A percentile compares a stretch with the other conserved stretches of the same genome.
Conservation (phyloP, 352 stramenopile species). For the Globisporangium yorkense region DNA sequence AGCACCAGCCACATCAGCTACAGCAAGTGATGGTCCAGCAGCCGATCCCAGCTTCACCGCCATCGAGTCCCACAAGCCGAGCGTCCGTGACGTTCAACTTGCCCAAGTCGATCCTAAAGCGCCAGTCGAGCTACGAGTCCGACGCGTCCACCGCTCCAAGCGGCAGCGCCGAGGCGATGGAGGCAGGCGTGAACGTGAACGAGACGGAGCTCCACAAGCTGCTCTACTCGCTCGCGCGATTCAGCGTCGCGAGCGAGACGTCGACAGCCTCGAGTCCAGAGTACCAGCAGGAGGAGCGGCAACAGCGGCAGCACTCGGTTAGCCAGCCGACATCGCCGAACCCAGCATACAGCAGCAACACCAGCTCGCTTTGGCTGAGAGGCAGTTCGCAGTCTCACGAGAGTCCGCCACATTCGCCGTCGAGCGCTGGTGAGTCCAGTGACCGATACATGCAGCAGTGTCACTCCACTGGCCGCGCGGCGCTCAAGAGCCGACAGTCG, state of each 20-base stretch:
- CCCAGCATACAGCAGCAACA: neutral
- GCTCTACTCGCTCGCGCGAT: slow-evolving; percentile 49
- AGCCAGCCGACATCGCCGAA: slow-evolving; percentile 4
- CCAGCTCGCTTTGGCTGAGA: slow-evolving; percentile 5
- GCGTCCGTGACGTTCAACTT: slow-evolving; percentile 35
- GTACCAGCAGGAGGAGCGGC: neutral
- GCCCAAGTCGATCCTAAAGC: slow-evolving; percentile 39
- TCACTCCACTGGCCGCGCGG: slow-evolving; percentile 3
- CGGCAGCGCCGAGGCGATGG: slow-evolving; percentile 7
- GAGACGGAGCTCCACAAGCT: slow-evolving; percentile 61
- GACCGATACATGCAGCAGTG: slow-evolving; percentile 1
- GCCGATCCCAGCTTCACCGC: neutral
- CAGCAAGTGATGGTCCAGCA: neutral
- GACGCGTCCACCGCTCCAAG: slow-evolving; percentile 29
- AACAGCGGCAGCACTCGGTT: neutral
- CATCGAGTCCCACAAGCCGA: slow-evolving; percentile 1
- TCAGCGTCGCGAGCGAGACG: slow-evolving; percentile 36
- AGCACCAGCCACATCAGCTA: no score
- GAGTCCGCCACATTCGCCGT: neutral
- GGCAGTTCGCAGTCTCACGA: neutral
- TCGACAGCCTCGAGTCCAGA: slow-evolving; percentile 14
- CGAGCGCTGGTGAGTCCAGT: neutral
- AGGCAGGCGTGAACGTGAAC: slow-evolving; percentile 8
- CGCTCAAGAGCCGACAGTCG: slow-evolving; percentile 5
- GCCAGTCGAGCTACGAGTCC: slow-evolving; percentile 36